These are phyloP conservation scores for Pythium guiyangense DNA, from an alignment of 352 stramenopile genomes.

Conservation along the genomic window DNA sequence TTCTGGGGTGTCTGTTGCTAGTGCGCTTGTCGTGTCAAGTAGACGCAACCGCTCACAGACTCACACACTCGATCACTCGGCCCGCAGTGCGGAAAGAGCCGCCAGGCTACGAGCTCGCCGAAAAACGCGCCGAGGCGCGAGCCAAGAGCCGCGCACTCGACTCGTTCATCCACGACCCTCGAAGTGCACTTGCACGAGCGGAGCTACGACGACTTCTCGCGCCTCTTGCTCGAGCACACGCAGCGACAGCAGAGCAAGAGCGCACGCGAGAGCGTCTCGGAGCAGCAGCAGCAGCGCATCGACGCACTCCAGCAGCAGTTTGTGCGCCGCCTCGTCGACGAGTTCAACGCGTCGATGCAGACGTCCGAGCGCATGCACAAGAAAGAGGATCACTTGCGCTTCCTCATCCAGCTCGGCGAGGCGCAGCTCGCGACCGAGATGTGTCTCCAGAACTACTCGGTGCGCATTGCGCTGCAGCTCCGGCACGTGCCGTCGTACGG, in stretches of 20 bases:
- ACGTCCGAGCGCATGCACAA: constrained; percentile 80
- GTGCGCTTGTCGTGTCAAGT: background rate
- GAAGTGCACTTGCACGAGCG: constrained; percentile 63
- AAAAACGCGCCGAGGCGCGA: constrained; percentile 42
- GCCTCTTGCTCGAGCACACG: constrained; percentile 41
- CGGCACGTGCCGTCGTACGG: constrained; percentile 69
- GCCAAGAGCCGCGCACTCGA: constrained; percentile 48
- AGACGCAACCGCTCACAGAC: background rate
- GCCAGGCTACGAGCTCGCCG: constrained; percentile 32
- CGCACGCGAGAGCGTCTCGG: constrained; percentile 27
- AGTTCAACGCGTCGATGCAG: constrained; percentile 76
- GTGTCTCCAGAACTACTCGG: constrained; percentile 81
- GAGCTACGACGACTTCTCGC: constrained; percentile 60
- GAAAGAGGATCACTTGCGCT: constrained; percentile 69
- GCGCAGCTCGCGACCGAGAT: constrained; percentile 67
- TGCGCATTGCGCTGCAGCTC: constrained; percentile 70
- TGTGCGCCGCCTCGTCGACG: constrained; percentile 51
- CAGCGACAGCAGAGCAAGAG: constrained; percentile 33
- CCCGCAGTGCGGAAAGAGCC: constrained; percentile 29
- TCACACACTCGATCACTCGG: background rate
- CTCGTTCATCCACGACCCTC: constrained; percentile 58
- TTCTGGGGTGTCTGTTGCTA: background rate
- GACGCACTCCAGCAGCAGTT: constrained; percentile 54
- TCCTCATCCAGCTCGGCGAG: constrained; percentile 68
- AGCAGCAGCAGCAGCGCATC: constrained; percentile 43